Conservation (phyloP, 164 flowering plant genomes). For the Tinospora cordifolia region DNA sequence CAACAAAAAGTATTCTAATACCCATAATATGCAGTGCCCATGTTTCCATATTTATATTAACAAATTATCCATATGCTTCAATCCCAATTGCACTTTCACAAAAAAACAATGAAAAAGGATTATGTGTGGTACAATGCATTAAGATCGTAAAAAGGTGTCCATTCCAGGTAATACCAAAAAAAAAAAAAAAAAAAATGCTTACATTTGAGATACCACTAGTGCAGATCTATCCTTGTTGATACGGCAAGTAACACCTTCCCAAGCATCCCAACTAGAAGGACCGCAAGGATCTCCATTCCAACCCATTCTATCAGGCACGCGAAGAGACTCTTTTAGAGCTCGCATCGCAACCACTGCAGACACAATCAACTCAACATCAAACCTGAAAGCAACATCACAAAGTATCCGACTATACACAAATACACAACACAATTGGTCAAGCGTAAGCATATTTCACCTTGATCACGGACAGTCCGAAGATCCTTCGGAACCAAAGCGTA, state of each 20-base stretch:
- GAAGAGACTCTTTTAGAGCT: constrained; percentile 75
- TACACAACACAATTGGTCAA: neutral
- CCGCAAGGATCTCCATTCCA: constrained; percentile 99
- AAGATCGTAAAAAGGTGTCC: neutral
- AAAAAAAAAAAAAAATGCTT: constrained; percentile 21
- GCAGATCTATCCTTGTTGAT: constrained; percentile 39
- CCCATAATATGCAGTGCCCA: too few relatives aligned
- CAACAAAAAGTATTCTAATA: too few relatives aligned
- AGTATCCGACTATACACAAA: neutral
- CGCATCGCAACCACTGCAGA: constrained; percentile 73
- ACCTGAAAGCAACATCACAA: neutral
- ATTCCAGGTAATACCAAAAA: neutral
- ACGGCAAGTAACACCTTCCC: constrained; percentile 97
- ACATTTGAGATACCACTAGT: constrained; percentile 83
- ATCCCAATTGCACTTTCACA: too few relatives aligned
- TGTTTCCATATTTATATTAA: too few relatives aligned
- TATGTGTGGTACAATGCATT: neutral
- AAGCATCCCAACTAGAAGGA: constrained; percentile 94
- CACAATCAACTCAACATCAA: neutral
- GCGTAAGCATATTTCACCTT: constrained; percentile 44
- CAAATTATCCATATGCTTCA: too few relatives aligned
- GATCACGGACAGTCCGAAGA: constrained; percentile 59
- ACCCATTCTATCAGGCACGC: constrained; percentile 95
- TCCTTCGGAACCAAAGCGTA: constrained; percentile 85
- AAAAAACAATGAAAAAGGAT: too few relatives aligned